Evolutionary conservation across 139 green algal genomes (phyloP), one percentile per base, ranked within the genome.

Genomic region (Haematococcus sp.): DNA sequence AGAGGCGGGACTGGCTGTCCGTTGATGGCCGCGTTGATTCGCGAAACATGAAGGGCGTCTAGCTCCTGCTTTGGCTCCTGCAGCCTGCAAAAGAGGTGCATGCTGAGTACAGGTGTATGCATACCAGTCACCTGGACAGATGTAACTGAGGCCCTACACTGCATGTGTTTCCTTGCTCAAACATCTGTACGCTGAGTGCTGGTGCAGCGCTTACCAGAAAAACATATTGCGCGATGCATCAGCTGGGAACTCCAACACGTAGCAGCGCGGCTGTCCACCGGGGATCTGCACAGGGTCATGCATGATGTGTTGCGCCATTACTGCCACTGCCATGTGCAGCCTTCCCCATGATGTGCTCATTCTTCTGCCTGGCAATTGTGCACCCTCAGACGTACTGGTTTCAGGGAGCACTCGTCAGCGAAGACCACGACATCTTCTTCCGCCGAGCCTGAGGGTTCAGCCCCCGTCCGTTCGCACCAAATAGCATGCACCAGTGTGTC

Each of bases 391-490:
- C 25, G 25, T n/a, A 65, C 58, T 4, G 25, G 58, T 27, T 65
- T 33, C 58, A 65, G 15, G 4, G 58, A 25, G 58, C 71, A 75
- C 52, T 82, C 76, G 13, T 66, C 63, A n/a, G 76, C 70, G 46
- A 82, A 82, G 2, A 82, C 65, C 27, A 82, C 75, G 2, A 68
- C 28, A 32, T 82, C 76, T n/a, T 78, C 61, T 56, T 76, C 71
- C 3, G 70, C 27, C 7, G 15, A 19, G 19, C 49, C 43, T n/a
- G 25, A n/a, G 5, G 23, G 23, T 0, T 55, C 59, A 0, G 63
- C 13, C 30, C 30, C 76, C 55, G 43, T 61, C 33, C 76, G 70
- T n/a, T 74, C 68, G 19, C 35, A 72, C 76, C 76, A 82, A 7
- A 60, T n/a, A n/a, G 77, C 43, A 27, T 78, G 70, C 7, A 78